Base-by-base conservation (phyloP, 345 rosid genomes). In the Durio zibethinus region DNA sequence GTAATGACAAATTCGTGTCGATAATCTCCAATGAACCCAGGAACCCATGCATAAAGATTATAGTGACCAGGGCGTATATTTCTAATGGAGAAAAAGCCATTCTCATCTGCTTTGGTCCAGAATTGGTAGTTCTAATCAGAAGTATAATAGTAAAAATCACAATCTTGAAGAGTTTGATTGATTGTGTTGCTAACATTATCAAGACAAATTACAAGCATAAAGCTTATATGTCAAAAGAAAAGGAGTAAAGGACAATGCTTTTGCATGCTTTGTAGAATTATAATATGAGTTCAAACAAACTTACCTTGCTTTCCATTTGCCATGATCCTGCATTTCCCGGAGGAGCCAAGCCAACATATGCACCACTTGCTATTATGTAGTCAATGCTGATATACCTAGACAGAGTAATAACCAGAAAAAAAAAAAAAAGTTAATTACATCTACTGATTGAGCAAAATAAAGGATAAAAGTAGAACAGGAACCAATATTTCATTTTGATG, bases 21-120 rank as follows among this genome's bases (percentile, higher is more conserved):
- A 67, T 87, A 92, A 84, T 96, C 98, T 77, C 99, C 98, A 67
- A 93, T 85, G 65, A 92, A 93, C 72, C 99, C 91, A 1, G 98
- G 97, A 62, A 86, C 89, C 91, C 93, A 93, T 2, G 97, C 95
- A 78, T 90, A 93, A 42, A 96, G 89, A 74, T 88, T 93, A 68
- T 93, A 96, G 25, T 80, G 86, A 16, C 97, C 95, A 7, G 87
- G 78, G 21, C 92, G 86, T 63, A 89, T 57, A 14, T 90, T 81
- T 25, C 53, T 83, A n/a, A 93, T 88, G 76, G 82, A 85, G 87
- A 93, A 96, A 78, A 76, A 82, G 61, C 98, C 99, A 40, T 81
- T 38, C 54, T 75, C 83, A 75, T 89, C 89, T 2, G 95, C 87
- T 84, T 72, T 78, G 52, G 88, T 86, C 99, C 99, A 96, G 84